These are phyloP conservation scores for Fusarium multiceps DNA, from an alignment of 2,329 filamentous ascomycete species.

Conservation along the genomic window DNA sequence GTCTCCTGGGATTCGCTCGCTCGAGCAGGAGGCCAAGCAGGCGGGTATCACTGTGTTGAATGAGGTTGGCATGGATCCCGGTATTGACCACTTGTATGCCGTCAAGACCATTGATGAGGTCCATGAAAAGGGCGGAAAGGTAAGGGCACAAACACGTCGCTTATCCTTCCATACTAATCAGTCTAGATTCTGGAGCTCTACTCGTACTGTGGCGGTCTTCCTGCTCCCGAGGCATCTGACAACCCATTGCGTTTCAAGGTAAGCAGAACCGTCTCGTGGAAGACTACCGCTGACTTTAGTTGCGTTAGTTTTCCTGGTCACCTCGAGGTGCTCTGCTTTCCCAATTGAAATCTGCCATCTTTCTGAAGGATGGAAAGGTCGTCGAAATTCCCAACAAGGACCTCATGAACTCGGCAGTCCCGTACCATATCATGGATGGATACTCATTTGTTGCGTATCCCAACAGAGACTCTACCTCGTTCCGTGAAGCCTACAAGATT, in stretches of 20 bases:
- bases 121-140: not conserved
- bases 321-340: not conserved
- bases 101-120: not conserved
- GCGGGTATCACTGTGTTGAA: not conserved
- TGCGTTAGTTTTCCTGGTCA: not conserved
- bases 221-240: not conserved
- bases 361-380: not conserved
- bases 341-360: not conserved
- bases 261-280: not conserved
- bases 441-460: not conserved
- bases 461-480: not conserved
- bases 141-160: not conserved
- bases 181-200: not conserved
- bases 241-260: not conserved
- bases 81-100: not conserved
- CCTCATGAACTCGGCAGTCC: not conserved
- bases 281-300: not conserved
- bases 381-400: not conserved
- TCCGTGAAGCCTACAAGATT: not conserved
- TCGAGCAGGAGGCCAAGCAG: not conserved
- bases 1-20: not conserved
- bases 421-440: not conserved
- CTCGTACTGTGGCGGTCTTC: not conserved
- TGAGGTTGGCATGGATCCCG: not conserved
- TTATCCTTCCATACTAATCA: fast-evolving